Conservation (phyloP, 2,329 filamentous ascomycete genomes). For the Phyllosticta paracitricarpa region DNA sequence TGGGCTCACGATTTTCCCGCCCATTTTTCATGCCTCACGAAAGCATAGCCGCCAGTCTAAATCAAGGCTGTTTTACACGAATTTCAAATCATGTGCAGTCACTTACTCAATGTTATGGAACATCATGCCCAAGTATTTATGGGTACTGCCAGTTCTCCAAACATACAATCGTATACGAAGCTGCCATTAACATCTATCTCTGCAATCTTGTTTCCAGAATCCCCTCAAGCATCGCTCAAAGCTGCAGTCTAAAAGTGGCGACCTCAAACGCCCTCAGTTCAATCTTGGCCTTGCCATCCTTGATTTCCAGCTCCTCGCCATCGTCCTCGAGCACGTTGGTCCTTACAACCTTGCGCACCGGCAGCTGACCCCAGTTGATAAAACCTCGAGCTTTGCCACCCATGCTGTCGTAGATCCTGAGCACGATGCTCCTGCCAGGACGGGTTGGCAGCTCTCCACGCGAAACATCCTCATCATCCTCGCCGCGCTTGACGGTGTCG, state of each 20-base stretch:
- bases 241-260: constrained; percentile 54
- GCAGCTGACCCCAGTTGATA: constrained; percentile 54
- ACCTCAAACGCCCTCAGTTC: constrained; percentile 72
- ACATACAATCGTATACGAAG: not conserved
- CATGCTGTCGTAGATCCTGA: constrained; percentile 80
- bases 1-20: not conserved
- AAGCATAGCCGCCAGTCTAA: too few species aligned
- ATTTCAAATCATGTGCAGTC: not conserved
- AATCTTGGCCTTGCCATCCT: constrained; percentile 34
- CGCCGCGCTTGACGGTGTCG: constrained; percentile 82
- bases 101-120: not conserved
- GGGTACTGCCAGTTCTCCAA: not conserved
- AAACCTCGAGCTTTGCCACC: constrained; percentile 69
- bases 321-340: constrained; percentile 87
- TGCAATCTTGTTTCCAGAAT: not conserved
- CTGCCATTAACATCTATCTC: not conserved
- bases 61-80: not conserved
- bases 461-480: constrained; percentile 45
- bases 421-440: constrained; percentile 62
- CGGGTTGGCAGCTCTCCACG: constrained; percentile 41
- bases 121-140: not conserved
- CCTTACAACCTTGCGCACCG: constrained; percentile 69
- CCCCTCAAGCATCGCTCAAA: not conserved
- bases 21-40: not conserved
- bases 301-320: constrained; percentile 44